Conservation (phyloP, 768 basidiomycete species). For the Boletus bicolor region DNA sequence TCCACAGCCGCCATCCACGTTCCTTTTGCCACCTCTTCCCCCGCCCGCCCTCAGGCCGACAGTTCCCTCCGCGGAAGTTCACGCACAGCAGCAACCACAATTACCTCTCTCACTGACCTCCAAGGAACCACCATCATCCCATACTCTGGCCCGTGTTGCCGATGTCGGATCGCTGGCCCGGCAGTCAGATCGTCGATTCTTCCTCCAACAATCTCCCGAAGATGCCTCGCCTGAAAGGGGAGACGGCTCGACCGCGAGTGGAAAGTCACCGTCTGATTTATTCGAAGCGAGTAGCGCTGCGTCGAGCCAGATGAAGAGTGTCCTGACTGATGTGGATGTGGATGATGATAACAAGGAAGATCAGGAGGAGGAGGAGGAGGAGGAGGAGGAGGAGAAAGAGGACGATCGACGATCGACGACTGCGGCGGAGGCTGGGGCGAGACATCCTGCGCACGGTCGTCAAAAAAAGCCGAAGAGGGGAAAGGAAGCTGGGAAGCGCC, state of each 20-base stretch:
- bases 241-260: conserved; percentile 30
- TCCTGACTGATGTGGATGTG: conserved; percentile 20
- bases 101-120: conserved; percentile 12
- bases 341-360: conserved; percentile 18
- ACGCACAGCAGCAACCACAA: conserved; percentile 17
- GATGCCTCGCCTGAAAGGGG: conserved; percentile 36
- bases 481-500: conserved; percentile 33
- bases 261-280: conserved; percentile 32
- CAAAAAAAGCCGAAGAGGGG: conserved; percentile 29
- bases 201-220: conserved; percentile 44
- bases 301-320: conserved; percentile 30
- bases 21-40: conserved; percentile 32
- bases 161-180: conserved; percentile 32
- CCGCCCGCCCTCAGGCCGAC: conserved; percentile 18
- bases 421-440: conserved; percentile 5
- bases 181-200: conserved; percentile 41
- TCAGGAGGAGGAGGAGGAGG: conserved; percentile 6
- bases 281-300: conserved; percentile 35
- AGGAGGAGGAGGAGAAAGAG: conserved; percentile 10
- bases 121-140: not conserved
- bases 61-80: not conserved
- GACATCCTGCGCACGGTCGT: conserved; percentile 15
- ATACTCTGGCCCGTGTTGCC: conserved; percentile 8
- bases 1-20: conserved; percentile 26
- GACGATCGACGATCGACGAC: conserved; percentile 24